Base-by-base conservation (phyloP, 2,329 filamentous ascomycete genomes). In the Clonostachys rhizophaga region DNA sequence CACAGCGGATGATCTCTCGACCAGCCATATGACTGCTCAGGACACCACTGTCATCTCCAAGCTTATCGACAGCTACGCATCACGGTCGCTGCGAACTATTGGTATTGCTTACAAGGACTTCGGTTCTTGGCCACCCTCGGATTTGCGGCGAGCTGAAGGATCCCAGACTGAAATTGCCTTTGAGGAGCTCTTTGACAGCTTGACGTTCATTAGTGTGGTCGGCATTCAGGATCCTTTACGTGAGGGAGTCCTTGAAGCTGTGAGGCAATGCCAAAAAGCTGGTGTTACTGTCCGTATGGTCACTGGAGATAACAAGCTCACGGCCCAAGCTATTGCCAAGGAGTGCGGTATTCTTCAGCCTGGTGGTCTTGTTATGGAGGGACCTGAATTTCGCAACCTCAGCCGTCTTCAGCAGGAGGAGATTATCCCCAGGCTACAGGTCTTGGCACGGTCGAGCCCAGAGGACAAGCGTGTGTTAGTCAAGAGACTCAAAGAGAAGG, bases 281-380 rank as follows among this genome's bases (percentile, higher is more conserved):
- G 88, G 88, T 50, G 87, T 92, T 11, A 79, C 86, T 50, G 87
- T 91, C 16, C 86, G 88, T 58, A 92, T 92, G 88, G 88, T 92
- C 4, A 92, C 88, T 5, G 88, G 88, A 52, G 88, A 92, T 68
- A 91, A 92, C 67, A 82, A 86, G 54, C 69, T 88, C 49, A 92
- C 88, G 8, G 88, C 88, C 2, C 81, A 87, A 61, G 86, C 88
- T 18, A 92, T 92, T 56, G 88, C 88, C 17, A 78, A 76, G 54
- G 87, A 91, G 56, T 91, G 87, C 61, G 87, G 87, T 39, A 91
- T 92, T 50, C 75, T 88, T 47, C 81, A 83, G 39, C 66, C 75
- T 5, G 78, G 83, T 55, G 86, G 84, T 43, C 60, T 89, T 47
- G 80, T 90, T 34, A 86, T 92, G 75, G 88, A 91, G 64, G 88